A percentile compares a stretch with the other conserved stretches of the same genome.
phyloP scores from a whole-genome alignment of 2,329 filamentous ascomycete species.

The Diplodia sapinea region DNA sequence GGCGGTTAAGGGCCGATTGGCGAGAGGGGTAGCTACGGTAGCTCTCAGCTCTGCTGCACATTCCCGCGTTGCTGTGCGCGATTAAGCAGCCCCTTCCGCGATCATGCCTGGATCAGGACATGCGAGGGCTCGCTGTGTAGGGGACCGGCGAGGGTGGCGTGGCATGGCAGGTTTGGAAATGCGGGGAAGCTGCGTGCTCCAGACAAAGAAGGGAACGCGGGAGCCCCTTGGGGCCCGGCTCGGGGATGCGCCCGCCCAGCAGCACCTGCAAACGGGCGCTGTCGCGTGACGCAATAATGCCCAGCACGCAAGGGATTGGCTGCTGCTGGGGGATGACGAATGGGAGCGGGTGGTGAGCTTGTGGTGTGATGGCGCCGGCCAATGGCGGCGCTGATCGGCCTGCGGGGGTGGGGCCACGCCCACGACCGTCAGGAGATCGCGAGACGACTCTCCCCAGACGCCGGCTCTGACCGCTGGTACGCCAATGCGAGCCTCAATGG shows the following conservation, averaged over 20 bases:
- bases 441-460: neutral
- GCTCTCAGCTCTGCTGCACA: neutral
- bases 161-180: conserved; percentile 6
- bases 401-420: conserved; percentile 28
- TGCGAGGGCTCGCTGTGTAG: too few species aligned
- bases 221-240: conserved; percentile 2
- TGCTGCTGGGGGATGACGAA: conserved; percentile 1
- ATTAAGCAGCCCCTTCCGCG: conserved; percentile 16
- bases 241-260: neutral
- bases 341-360: conserved; percentile 17
- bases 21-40: conserved; percentile 1
- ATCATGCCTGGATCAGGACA: conserved; percentile 29
- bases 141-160: conserved; percentile 7
- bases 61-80: conserved; percentile 18
- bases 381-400: conserved; percentile 14
- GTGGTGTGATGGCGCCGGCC: conserved; percentile 22
- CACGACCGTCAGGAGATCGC: conserved; percentile 13
- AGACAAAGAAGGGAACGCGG: neutral
- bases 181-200: conserved; percentile 16
- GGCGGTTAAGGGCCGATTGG: conserved; percentile 9
- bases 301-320: conserved; percentile 2
- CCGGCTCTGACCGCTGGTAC: conserved; percentile 3
- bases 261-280: conserved; percentile 8
- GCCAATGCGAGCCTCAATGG: neutral
- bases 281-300: conserved; percentile 24